A percentile compares a stretch with the other conserved stretches of the same genome.
Evolutionary conservation across 176 grass and related monocot genomes (phyloP).

Genomic region (Phyllostachys edulis): DNA sequence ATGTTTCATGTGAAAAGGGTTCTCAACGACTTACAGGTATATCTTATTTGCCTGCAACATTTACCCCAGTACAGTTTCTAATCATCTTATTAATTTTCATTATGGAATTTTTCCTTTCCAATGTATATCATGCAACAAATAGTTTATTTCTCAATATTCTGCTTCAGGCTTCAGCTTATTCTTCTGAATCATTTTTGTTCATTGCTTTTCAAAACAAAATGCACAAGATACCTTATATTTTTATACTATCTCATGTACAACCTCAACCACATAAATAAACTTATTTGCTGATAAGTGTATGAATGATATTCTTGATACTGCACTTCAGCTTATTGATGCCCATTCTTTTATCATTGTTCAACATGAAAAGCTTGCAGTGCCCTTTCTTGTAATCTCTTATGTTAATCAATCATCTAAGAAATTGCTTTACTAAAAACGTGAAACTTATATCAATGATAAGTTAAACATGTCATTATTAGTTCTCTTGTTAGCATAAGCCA

Average conservation of each 20-base stretch:
- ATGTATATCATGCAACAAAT: too few species aligned
- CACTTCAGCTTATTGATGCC: constrained; percentile 10
- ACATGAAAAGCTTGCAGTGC: neutral
- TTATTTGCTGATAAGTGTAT: neutral
- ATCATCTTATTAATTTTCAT: neutral
- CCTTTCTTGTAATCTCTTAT: constrained; percentile 3
- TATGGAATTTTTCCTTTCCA: too few species aligned
- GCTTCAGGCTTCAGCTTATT: neutral
- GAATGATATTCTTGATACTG: neutral
- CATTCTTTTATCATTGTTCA: neutral
- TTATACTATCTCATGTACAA: neutral
- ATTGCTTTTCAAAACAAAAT: constrained; percentile 29
- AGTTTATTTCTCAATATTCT: neutral
- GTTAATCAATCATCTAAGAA: neutral
- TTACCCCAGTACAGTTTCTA: neutral
- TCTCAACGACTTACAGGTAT: constrained; percentile 71
- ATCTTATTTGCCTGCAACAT: constrained; percentile 16
- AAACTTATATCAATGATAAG: neutral
- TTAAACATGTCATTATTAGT: neutral
- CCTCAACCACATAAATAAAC: neutral
- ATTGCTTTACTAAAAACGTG: neutral
- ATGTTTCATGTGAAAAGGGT: constrained; percentile 64
- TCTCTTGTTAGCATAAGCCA: neutral
- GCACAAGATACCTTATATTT: neutral
- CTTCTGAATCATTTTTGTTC: neutral